These are phyloP conservation scores for Zalaria obscura DNA, from an alignment of 2,329 filamentous ascomycete genomes.

Conservation along the genomic window DNA sequence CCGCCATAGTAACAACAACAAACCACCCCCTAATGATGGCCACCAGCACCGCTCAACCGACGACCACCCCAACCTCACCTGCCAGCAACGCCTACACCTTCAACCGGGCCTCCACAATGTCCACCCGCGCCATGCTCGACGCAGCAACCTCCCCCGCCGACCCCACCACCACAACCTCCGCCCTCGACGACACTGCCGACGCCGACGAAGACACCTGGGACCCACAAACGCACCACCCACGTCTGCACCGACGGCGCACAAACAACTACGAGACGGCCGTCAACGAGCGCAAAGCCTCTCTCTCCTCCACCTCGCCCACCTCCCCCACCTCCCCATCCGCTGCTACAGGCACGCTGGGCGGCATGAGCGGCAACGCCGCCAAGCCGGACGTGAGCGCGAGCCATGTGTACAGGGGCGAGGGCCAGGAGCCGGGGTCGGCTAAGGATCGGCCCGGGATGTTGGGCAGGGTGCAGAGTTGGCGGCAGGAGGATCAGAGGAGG, in stretches of 20 bases:
- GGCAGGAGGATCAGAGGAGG: slow-evolving; percentile 15
- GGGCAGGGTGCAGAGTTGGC: slow-evolving; percentile 15
- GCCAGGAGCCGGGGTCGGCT: slow-evolving; percentile 1
- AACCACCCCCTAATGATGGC: slow-evolving; percentile 1
- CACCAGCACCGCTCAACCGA: too few relatives aligned
- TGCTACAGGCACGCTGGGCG: background rate
- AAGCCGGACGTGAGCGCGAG: background rate
- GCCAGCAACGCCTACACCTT: slow-evolving; percentile 8
- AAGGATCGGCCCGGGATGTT: slow-evolving; percentile 9
- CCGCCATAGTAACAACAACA: slow-evolving; percentile 1
- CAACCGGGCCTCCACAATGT: slow-evolving; percentile 8
- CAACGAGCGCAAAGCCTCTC: background rate
- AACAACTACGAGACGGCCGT: slow-evolving; percentile 16
- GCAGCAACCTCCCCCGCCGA: slow-evolving; percentile 3
- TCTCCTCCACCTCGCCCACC: background rate
- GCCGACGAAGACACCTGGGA: slow-evolving; percentile 1
- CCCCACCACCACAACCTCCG: slow-evolving; percentile 5
- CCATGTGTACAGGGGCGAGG: slow-evolving; percentile 4
- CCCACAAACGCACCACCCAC: slow-evolving; percentile 3
- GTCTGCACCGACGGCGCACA: slow-evolving; percentile 9
- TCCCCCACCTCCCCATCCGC: too few relatives aligned
- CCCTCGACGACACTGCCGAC: slow-evolving; percentile 1
- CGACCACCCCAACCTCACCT: slow-evolving; percentile 2
- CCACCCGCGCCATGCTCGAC: slow-evolving; percentile 9
- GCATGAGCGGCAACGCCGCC: slow-evolving; percentile 3